Evolutionary conservation across 495 filamentous ascomycete species (phyloP).

Genomic region (Talaromyces trachyspermus): DNA sequence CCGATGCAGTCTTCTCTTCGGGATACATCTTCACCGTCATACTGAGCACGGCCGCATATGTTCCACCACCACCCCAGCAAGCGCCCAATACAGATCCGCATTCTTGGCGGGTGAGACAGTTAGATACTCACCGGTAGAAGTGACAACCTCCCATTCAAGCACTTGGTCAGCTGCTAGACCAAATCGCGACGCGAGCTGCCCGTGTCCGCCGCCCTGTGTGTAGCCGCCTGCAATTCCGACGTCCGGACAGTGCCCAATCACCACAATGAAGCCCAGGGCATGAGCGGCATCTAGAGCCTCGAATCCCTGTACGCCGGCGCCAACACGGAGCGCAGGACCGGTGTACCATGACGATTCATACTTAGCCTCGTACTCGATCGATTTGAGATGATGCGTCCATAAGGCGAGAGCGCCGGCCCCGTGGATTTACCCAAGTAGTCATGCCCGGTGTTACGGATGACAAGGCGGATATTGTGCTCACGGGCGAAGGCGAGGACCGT

Average conservation of each 20-base stretch:
- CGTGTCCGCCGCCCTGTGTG: constrained; percentile 48
- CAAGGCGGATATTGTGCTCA: constrained; percentile 42
- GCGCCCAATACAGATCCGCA: no score
- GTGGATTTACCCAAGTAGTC: constrained; percentile 16
- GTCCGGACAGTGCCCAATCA: constrained; percentile 37
- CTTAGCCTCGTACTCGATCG: constrained; percentile 35
- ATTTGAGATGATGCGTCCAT: constrained; percentile 20
- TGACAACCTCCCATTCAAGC: constrained; percentile 29
- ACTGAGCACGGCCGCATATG: no score
- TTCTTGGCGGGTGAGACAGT: no score
- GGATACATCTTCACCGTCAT: no score
- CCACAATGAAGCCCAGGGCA: constrained; percentile 26
- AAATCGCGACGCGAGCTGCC: constrained; percentile 26
- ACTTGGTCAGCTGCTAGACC: constrained; percentile 48
- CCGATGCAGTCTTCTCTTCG: no score
- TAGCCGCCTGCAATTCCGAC: constrained; percentile 42
- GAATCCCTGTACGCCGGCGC: constrained; percentile 36
- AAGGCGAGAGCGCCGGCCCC: constrained; percentile 10
- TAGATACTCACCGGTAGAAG: no score
- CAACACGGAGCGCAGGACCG: constrained; percentile 42
- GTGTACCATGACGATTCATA: constrained; percentile 18
- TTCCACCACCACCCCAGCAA: no score
- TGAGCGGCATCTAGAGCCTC: constrained; percentile 40
- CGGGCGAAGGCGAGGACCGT: constrained; percentile 38
- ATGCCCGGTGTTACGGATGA: constrained; percentile 54